Evolutionary conservation across 2,329 filamentous ascomycete species (phyloP), one percentile per base, ranked within the genome.

Genomic region (Phaeoacremonium minimum): DNA sequence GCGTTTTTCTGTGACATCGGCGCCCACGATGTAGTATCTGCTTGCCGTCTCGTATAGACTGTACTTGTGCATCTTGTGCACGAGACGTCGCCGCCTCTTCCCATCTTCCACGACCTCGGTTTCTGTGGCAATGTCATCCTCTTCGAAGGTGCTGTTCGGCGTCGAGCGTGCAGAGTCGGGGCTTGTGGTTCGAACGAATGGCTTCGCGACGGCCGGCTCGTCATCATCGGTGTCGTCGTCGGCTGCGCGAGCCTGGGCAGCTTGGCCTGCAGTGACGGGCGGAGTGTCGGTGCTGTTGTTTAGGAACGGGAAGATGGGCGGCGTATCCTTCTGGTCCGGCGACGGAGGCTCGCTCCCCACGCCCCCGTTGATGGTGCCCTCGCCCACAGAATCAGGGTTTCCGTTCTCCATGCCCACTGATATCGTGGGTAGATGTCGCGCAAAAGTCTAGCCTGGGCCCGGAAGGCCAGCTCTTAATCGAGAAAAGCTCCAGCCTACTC

Each of bases 41-140:
- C 83, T 88, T 11, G 87, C 86, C 4, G 93, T 98, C 66, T 98
- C 93, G 61, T 98, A 97, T 15, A 98, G 67, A n/a, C 87, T 93
- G 61, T 95, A 97, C 53, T 93, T 94, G 68, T 96, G 89, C 88
- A 98, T 95, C 57, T 75, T 77, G 60, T 75, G 73, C 30, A 70
- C 58, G 14, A 67, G 48, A 15, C 65, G 61, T n/a, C 49, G 42
- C 28, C 45, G 45, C n/a, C 42, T 34, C 28, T 37, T 18, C 28
- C 31, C 30, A 28, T 15, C 22, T 12, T 51, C 55, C 15, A 57
- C 56, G 12, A 52, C 49, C 19, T 61, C 55, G 6, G 22, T 51
- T 43, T 15, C 51, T 43, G 18, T 43, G 34, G 7, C 42, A 18
- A 38, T 49, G 8, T 48, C 46, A 36, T 45, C 45, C n/a, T 51